phyloP scores from a whole-genome alignment of 805 yeast genomes.

The Candida endomychidarum region DNA sequence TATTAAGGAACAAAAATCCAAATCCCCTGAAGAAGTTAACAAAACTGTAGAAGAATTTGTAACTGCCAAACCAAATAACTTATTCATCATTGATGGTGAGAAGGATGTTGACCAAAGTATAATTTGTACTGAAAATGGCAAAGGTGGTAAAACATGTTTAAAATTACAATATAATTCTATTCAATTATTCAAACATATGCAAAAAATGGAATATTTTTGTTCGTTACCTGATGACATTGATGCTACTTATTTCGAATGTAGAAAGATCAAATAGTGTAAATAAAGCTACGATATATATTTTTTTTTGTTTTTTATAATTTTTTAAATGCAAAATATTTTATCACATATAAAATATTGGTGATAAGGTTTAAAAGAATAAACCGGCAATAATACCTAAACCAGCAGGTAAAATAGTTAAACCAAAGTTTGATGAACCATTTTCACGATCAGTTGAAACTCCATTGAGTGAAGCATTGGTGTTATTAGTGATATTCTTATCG shows the following conservation, averaged over 20 bases:
- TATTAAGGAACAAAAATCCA: slow-evolving; percentile 9
- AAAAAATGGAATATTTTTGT: slow-evolving; percentile 48
- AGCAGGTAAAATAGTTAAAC: slow-evolving; percentile 1
- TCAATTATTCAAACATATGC: slow-evolving; percentile 49
- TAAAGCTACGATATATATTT: background rate
- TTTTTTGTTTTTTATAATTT: slow-evolving; percentile 8
- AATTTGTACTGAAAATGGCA: slow-evolving; percentile 44
- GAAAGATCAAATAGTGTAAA: slow-evolving; percentile 28
- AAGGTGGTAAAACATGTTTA: slow-evolving; percentile 49
- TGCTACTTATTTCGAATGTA: slow-evolving; percentile 53
- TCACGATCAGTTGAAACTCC: slow-evolving; percentile 16
- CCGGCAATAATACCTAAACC: slow-evolving; percentile 9
- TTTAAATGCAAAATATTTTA: slow-evolving; percentile 3
- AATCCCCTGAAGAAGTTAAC: slow-evolving; percentile 15
- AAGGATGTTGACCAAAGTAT: slow-evolving; percentile 37
- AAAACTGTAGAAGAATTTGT: slow-evolving; percentile 33
- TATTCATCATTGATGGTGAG: slow-evolving; percentile 45
- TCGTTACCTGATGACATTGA: slow-evolving; percentile 48
- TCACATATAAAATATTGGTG: too few relatives aligned
- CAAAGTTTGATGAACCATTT: slow-evolving; percentile 4
- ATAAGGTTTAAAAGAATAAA: slow-evolving; percentile 7
- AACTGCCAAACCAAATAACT: slow-evolving; percentile 26
- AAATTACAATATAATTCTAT: slow-evolving; percentile 40
- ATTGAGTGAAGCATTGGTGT: slow-evolving; percentile 12
- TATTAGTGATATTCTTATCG: slow-evolving; percentile 10